These are phyloP conservation scores for Flaveria linearis DNA, from an alignment of 129 eudicot genomes.

Conservation along the genomic window DNA sequence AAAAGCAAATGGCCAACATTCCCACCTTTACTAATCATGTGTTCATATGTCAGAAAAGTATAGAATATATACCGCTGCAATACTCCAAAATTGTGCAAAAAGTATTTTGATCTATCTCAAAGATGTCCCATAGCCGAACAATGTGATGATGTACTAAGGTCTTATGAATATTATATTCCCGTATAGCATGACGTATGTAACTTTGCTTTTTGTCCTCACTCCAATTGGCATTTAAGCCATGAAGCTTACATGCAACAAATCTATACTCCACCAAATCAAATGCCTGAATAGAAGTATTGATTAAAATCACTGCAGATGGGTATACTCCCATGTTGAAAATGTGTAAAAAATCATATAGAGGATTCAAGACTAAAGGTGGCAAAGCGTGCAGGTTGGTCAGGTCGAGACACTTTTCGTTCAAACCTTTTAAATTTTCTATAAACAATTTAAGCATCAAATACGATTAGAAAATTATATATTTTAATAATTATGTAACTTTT, in stretches of 20 bases:
- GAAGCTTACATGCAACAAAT: conserved; percentile 98
- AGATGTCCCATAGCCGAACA: conserved; percentile 95
- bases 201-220: conserved; percentile 99
- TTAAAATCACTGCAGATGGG: conserved; percentile 40
- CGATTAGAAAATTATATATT: background rate
- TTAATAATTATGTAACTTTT: too few species aligned
- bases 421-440: too few species aligned
- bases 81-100: conserved; percentile 95
- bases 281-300: conserved; percentile 58
- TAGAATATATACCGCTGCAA: conserved; percentile 67
- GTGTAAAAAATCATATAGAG: conserved; percentile 10
- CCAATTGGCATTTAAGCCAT: conserved; percentile 94
- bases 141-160: conserved; percentile 87
- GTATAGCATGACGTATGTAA: conserved; percentile 91
- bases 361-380: background rate
- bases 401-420: background rate
- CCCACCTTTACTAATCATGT: background rate
- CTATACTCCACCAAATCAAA: conserved; percentile 94
- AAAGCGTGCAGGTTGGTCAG: background rate
- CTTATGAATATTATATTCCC: conserved; percentile 97
- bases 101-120: conserved; percentile 96
- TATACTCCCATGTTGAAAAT: conserved; percentile 25
- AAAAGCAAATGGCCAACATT: background rate
- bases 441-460: background rate
- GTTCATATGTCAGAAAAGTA: background rate